Evolutionary conservation across 345 rosid genomes (phyloP).

Genomic region (Boechera retrofracta): DNA sequence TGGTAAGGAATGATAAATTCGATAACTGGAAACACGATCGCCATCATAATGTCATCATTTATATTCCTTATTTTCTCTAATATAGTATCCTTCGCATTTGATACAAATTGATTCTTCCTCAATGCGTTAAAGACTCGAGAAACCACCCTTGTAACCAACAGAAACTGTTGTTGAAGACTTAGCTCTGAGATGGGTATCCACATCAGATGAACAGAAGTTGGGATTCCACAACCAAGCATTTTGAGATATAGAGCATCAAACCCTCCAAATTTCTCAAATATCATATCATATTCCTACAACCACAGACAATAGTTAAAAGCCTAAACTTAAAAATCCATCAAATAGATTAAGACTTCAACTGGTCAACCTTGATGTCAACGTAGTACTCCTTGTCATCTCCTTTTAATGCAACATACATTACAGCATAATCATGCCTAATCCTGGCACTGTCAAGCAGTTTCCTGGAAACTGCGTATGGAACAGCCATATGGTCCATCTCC

Average conservation of each 20-base stretch:
- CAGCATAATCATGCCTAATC: slow-evolving; percentile 94
- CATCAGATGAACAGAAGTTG: slow-evolving; percentile 84
- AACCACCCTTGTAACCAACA: slow-evolving; percentile 60
- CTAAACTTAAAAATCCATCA: slow-evolving; percentile 14
- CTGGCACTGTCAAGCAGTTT: slow-evolving; percentile 77
- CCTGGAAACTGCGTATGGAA: slow-evolving; percentile 87
- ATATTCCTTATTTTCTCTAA: slow-evolving; percentile 55
- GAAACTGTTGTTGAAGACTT: slow-evolving; percentile 73
- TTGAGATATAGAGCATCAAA: slow-evolving; percentile 90
- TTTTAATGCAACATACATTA: slow-evolving; percentile 78
- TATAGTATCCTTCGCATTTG: slow-evolving; percentile 55
- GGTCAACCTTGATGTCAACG: slow-evolving; percentile 75
- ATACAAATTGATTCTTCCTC: slow-evolving; percentile 60
- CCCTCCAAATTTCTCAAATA: slow-evolving; percentile 86
- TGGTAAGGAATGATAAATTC: slow-evolving; percentile 75
- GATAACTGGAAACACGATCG: slow-evolving; percentile 64
- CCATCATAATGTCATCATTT: slow-evolving; percentile 78
- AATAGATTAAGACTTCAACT: slow-evolving; percentile 26
- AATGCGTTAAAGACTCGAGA: slow-evolving; percentile 59
- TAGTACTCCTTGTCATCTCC: slow-evolving; percentile 83
- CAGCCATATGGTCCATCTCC: slow-evolving; percentile 90
- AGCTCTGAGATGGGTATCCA: slow-evolving; percentile 95
- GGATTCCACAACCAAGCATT: slow-evolving; percentile 87
- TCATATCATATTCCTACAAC: slow-evolving; percentile 83
- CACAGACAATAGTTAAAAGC: slow-evolving; percentile 42